Base-by-base conservation (phyloP, 148 eudicot species). In the Vaccinium macrocarpon region DNA sequence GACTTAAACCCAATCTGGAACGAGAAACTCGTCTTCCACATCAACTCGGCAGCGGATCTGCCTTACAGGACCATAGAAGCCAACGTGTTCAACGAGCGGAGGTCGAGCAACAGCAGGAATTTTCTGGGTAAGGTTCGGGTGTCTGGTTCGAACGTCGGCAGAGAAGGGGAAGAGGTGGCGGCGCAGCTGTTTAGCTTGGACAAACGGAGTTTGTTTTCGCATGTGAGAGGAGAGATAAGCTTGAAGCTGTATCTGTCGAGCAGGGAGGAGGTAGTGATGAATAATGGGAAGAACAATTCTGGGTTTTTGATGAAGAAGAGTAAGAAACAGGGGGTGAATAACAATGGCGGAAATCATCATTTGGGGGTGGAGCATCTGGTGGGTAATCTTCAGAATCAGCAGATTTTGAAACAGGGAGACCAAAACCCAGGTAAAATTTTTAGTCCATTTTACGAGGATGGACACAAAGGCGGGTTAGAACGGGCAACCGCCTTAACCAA, bases 1-100 rank as follows among this genome's bases (percentile, higher is more conserved):
- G 95, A 94, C 77, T 76, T 96, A 0, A 94, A 96, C 95, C 98
- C 98, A 0, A 91, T 93, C 4, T 96, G 98, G 98, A 96, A 96
- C 82, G 94, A 96, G 79, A 94, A 94, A 85, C 95, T 96, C 8
- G 88, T 96, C 1, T 96, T 96, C 84, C 88, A 85, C 42, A 85
- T 96, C 0, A 90, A 84, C 73, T 92, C 94, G 74, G 89, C 86
- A 13, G 93, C 93, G 0, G 93, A 96, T 50, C 88, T 96, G 3
- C 98, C 98, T 19, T 96, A 94, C 84, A 76, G 91, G 3, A 90
- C 93, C 15, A 70, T 96, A 0, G 98, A 96, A 21, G 91, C 91
- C 7, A 93, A 91, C 71, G 89, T 96, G 8, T 96, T 90, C 83
- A 96, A 96, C 85, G 98, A 93, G 84, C 89, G 88, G 19, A 83